Percentiles rank a stretch among this genome's conserved stretches.
These are phyloP conservation scores for Gossypium turneri DNA, from an alignment of 345 rosid genomes.

Conservation along the genomic window DNA sequence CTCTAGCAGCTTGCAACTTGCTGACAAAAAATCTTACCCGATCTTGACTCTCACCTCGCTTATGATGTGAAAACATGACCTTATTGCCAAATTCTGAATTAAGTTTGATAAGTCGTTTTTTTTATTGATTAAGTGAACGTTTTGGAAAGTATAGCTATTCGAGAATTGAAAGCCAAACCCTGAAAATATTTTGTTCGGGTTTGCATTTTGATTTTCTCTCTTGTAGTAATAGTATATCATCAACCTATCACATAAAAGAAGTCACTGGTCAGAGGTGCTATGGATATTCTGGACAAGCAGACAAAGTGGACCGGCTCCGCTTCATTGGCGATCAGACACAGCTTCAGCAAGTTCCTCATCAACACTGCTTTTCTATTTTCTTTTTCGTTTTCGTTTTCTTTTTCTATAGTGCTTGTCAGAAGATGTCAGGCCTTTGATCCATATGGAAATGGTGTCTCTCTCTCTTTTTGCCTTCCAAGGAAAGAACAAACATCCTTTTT, in stretches of 20 bases:
- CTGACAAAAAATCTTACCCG: conserved; percentile 20
- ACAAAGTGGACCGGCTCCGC: conserved; percentile 36
- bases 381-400: neutral
- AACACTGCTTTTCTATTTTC: conserved; percentile 19
- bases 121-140: neutral
- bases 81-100: conserved; percentile 19
- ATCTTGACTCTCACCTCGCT: conserved; percentile 9
- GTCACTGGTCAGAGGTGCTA: conserved; percentile 26
- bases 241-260: conserved; percentile 1
- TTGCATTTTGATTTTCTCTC: neutral
- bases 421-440: conserved; percentile 30
- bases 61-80: conserved; percentile 3
- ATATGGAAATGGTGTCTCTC: conserved; percentile 24
- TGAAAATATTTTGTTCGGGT: neutral
- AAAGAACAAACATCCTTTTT: no score
- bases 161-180: conserved; percentile 8
- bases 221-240: no score
- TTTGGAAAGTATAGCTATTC: neutral
- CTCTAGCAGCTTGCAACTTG: neutral
- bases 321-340: conserved; percentile 30
- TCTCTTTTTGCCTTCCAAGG: neutral
- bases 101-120: conserved; percentile 13
- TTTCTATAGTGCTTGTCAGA: neutral
- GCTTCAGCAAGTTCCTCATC: conserved; percentile 26
- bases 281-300: conserved; percentile 45